Base-by-base conservation (phyloP, 1,284 basidiomycete genomes). In the Papiliotrema fonsecae region DNA sequence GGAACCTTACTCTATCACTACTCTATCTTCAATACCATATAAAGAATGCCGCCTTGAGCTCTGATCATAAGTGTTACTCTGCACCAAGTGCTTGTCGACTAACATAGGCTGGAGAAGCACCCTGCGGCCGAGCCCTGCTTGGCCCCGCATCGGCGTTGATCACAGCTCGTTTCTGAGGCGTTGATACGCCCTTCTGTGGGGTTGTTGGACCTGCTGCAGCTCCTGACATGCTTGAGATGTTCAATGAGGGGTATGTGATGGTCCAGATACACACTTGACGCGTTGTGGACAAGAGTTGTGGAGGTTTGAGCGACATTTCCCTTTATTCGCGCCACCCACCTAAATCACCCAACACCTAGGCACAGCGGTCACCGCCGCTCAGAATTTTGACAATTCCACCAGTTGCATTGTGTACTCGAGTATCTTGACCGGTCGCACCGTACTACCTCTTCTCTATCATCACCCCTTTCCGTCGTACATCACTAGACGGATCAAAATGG, bases 21-120 rank as follows among this genome's bases (percentile, higher is more conserved):
- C 60, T 2, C 74, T 58, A 47, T 76, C 74, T 45, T 76, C 75
- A 6, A 66, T 71, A 2, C 75, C 75, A 53, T 76, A 76, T 11
- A 76, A 51, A 3, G 74, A 75, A 45, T 75, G 74, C 32, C 70
- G 57, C 30, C 69, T 54, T 9, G 66, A 65, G 44, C 64, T 72
- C 71, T 72, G 21, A 7, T 0, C 25, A 18, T 38, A 36, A 48
- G 31, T 13, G 11, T 6, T 5, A 13, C 19, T 14, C 6, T 11
- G 21, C 13, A 2, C 10, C 14, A 11, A 21, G 6, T 28, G 31
- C 14, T 3, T 11, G 35, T 18, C 16, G 7, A 54, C 56, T 41
- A n/a, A 60, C 58, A 51, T 58, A 60, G 19, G 56, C 56, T 9
- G 58, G 58, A 2, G 58, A 60, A 16, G 54, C 47, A 18, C 51